Conservation (phyloP, 2,329 filamentous ascomycete genomes). For the Cyanodermella asteris region DNA sequence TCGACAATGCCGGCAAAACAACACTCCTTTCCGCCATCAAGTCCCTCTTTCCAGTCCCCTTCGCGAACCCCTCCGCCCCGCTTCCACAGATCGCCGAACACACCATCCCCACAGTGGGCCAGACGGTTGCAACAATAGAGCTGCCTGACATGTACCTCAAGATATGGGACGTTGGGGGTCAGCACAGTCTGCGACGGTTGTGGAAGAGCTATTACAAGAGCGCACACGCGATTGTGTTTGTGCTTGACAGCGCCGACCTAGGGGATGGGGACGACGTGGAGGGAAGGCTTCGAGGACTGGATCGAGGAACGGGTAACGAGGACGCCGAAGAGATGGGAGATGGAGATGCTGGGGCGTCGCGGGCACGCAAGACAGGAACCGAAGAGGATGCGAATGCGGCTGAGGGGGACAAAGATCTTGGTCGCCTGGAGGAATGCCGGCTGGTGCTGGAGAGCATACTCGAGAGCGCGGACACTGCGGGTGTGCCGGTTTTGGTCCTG, state of each 20-base stretch:
- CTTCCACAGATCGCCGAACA: constrained; percentile 47
- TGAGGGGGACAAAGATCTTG: too few relatives aligned
- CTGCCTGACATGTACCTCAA: constrained; percentile 92
- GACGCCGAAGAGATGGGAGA: constrained; percentile 3
- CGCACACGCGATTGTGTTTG: constrained; percentile 93
- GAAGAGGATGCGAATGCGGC: constrained; percentile 9
- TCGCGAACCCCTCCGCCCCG: constrained; percentile 31
- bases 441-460: constrained; percentile 78
- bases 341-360: constrained; percentile 2
- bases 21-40: constrained; percentile 96
- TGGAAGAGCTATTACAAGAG: constrained; percentile 93
- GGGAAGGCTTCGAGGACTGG: background rate
- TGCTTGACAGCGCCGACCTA: constrained; percentile 87
- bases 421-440: constrained; percentile 68
- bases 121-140: constrained; percentile 83
- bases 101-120: constrained; percentile 89
- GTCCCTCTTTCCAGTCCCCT: constrained; percentile 66
- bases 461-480: constrained; percentile 67
- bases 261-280: constrained; percentile 50
- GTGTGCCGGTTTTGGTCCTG: constrained; percentile 74
- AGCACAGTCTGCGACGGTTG: constrained; percentile 66
- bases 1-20: constrained; percentile 96
- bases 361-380: constrained; percentile 16
- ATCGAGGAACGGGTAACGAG: constrained; percentile 1
- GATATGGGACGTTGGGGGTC: constrained; percentile 94